Evolutionary conservation across 805 yeast species (phyloP).

Genomic region (Metschnikowia vanudenii): DNA sequence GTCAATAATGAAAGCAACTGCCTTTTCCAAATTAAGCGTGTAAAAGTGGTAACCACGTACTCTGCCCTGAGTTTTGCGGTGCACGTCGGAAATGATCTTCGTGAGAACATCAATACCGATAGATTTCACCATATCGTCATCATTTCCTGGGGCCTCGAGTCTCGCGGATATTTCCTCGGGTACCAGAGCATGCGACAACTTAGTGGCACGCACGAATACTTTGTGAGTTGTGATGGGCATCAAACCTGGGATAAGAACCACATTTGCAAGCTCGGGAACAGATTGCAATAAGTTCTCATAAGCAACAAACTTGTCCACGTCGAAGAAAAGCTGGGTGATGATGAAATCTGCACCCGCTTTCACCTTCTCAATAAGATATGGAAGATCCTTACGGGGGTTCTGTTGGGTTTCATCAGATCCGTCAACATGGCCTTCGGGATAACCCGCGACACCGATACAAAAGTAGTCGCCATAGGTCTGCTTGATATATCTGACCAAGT

Average conservation of each 20-base stretch:
- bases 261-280: slow-evolving; percentile 38
- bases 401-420: slow-evolving; percentile 70
- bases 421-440: slow-evolving; percentile 96
- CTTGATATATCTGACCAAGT: slow-evolving; percentile 79
- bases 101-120: slow-evolving; percentile 76
- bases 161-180: slow-evolving; percentile 54
- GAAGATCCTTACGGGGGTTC: slow-evolving; percentile 66
- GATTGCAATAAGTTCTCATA: slow-evolving; percentile 57
- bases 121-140: slow-evolving; percentile 76
- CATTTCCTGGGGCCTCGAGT: slow-evolving; percentile 56
- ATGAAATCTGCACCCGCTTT: slow-evolving; percentile 95
- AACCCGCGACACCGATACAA: slow-evolving; percentile 95
- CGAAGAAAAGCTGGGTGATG: slow-evolving; percentile 88
- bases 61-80: slow-evolving; percentile 50
- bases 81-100: slow-evolving; percentile 60
- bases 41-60: slow-evolving; percentile 90
- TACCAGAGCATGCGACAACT: slow-evolving; percentile 80
- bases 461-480: slow-evolving; percentile 72
- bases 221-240: slow-evolving; percentile 88
- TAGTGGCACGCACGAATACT: slow-evolving; percentile 84
- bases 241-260: slow-evolving; percentile 79
- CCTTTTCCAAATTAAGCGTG: slow-evolving; percentile 87
- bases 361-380: slow-evolving; percentile 77
- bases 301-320: slow-evolving; percentile 67
- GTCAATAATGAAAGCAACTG: slow-evolving; percentile 81